phyloP scores from a whole-genome alignment of 1,284 basidiomycete species.

The Caloboletus firmus region DNA sequence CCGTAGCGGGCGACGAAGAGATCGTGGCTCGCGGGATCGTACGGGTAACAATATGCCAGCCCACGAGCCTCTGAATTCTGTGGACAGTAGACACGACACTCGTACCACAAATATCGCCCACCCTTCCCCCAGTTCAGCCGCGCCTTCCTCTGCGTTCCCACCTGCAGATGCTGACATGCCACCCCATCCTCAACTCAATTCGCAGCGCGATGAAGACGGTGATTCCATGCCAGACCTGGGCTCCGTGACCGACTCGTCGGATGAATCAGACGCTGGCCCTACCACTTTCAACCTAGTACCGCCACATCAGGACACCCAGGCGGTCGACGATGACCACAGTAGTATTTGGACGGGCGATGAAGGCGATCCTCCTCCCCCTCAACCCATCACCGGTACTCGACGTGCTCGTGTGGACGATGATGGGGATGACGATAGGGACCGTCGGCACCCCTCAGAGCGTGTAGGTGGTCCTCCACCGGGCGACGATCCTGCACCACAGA shows the following conservation, averaged over 20 bases:
- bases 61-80: constrained; percentile 3
- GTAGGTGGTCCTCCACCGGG: constrained; percentile 17
- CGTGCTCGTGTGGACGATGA: constrained; percentile 56
- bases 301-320: neutral
- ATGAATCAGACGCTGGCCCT: constrained; percentile 29
- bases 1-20: neutral
- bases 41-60: neutral
- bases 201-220: constrained; percentile 25
- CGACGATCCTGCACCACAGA: constrained; percentile 17
- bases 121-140: constrained; percentile 7
- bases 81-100: neutral
- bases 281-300: constrained; percentile 37
- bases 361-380: constrained; percentile 23
- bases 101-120: constrained; percentile 5
- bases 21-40: neutral
- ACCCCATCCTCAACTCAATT: constrained; percentile 3
- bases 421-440: constrained; percentile 53
- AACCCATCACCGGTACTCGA: constrained; percentile 36
- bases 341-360: constrained; percentile 34
- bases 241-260: constrained; percentile 40
- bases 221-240: constrained; percentile 46
- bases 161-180: constrained; percentile 7
- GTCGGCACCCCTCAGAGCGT: constrained; percentile 59
- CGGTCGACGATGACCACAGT: constrained; percentile 35
- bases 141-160: neutral